Evolutionary conservation across 2,329 filamentous ascomycete genomes (phyloP), one percentile per base, ranked within the genome.

Genomic region (Penicillium sp.): DNA sequence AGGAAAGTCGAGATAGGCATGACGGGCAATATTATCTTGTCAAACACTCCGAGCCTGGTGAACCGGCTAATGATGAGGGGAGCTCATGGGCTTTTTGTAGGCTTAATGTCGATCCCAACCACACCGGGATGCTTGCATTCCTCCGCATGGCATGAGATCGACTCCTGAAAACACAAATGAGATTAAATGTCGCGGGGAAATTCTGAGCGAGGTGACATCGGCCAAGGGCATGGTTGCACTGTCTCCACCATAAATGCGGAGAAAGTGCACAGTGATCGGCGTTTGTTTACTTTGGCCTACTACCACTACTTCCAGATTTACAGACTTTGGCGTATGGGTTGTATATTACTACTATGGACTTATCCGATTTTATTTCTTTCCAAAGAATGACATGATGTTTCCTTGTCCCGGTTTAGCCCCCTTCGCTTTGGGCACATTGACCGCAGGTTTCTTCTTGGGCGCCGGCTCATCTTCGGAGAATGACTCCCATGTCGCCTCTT

Each of bases 371-470:
- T 70, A 90, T 69, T 92, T 95, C 79, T 96, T 96, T 43, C 84
- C 83, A 74, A 96, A 96, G 76, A 96, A 96, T 1, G 88, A 91
- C 88, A 93, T 96, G 70, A 96, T 96, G 71, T 82, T 96, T 3
- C 92, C 91, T 59, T 76, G 75, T 27, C 73, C 91, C 24, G 76
- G 74, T 69, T 91, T 90, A 1, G 79, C 77, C 1, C 76, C 67
- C 70, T 88, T 89, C 66, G 83, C 86, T 24, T 80, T 72, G n/a
- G 70, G 57, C 14, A 70, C 70, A 57, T 66, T 68, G 35, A 85
- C 46, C 70, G 73, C 70, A 6, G 77, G 72, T 22, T 78, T 77
- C 57, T 82, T 78, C 13, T 81, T 80, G 22, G 77, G 72, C 7
- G 71, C 72, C 22, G 87, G 84, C 63, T 96, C 92, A 62, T 96